These are phyloP conservation scores for Leccinum variicolor DNA, from an alignment of 768 basidiomycete genomes.

Conservation along the genomic window DNA sequence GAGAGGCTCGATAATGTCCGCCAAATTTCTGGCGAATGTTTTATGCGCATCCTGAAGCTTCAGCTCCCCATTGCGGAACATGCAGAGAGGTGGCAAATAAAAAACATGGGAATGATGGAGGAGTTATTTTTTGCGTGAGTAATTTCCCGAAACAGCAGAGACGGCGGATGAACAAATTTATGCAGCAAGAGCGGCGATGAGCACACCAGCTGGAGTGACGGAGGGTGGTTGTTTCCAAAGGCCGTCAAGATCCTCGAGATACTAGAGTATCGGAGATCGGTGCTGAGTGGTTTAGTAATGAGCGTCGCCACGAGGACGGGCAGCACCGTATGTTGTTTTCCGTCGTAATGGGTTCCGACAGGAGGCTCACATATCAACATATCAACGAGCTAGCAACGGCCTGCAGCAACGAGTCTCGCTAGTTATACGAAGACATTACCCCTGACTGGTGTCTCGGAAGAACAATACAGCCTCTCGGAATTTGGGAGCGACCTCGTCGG, in stretches of 20 bases:
- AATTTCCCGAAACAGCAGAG: neutral
- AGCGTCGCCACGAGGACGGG: constrained; percentile 84
- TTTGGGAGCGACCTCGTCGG: constrained; percentile 57
- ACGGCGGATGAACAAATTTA: constrained; percentile 1
- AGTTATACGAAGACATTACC: constrained; percentile 56
- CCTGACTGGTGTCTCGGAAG: constrained; percentile 23
- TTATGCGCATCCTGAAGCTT: constrained; percentile 49
- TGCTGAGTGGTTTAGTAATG: constrained; percentile 71
- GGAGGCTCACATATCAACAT: constrained; percentile 16
- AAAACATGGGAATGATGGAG: constrained; percentile 43
- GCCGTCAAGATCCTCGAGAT: constrained; percentile 65
- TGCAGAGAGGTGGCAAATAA: constrained; percentile 50
- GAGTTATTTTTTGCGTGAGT: constrained; percentile 54
- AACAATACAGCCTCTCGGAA: constrained; percentile 45
- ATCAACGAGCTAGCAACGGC: constrained; percentile 53
- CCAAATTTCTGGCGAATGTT: constrained; percentile 67
- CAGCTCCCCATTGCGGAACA: constrained; percentile 41
- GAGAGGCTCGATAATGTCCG: constrained; percentile 92
- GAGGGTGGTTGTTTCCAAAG: constrained; percentile 70
- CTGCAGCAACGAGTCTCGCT: constrained; percentile 59
- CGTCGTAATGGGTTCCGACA: constrained; percentile 3
- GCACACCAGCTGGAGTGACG: constrained; percentile 60
- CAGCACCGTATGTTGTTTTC: constrained; percentile 61
- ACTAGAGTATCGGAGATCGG: constrained; percentile 51
- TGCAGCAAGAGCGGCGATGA: constrained; percentile 33